Percentiles rank a stretch among this genome's conserved stretches.
Evolutionary conservation across 305 asterid genomes (phyloP).

Genomic region (Rubia tinctorum): DNA sequence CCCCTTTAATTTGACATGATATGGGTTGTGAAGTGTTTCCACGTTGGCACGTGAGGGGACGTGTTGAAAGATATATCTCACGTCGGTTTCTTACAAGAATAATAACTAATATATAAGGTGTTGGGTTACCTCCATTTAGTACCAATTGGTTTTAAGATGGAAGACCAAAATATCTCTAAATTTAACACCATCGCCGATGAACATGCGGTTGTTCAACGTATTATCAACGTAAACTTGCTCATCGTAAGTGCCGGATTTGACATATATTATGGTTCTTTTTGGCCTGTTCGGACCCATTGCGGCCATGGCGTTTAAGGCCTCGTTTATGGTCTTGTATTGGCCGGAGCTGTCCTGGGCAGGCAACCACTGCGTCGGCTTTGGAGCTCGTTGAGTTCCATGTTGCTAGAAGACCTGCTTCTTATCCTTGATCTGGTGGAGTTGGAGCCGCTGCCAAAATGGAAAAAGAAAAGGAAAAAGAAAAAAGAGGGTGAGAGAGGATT

Average conservation of each 20-base stretch:
- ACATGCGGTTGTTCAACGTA: slow-evolving; percentile 49
- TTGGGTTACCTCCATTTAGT: too few relatives aligned
- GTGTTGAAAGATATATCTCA: too few relatives aligned
- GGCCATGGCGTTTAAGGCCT: slow-evolving; percentile 44
- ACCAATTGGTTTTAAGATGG: too few relatives aligned
- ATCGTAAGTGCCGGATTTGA: slow-evolving; percentile 53
- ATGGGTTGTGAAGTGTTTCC: too few relatives aligned
- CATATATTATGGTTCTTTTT: slow-evolving; percentile 41
- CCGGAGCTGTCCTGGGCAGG: slow-evolving; percentile 80
- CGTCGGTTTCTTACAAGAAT: too few relatives aligned
- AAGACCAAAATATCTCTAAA: too few relatives aligned
- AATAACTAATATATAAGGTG: too few relatives aligned
- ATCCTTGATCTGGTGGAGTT: slow-evolving; percentile 19
- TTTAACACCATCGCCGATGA: slow-evolving; percentile 88
- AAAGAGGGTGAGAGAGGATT: too few relatives aligned
- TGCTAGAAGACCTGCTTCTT: slow-evolving; percentile 32
- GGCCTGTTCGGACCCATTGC: slow-evolving; percentile 30
- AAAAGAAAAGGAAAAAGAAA: too few relatives aligned
- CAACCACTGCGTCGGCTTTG: slow-evolving; percentile 56
- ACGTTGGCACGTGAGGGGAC: too few relatives aligned
- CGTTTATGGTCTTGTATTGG: slow-evolving; percentile 50
- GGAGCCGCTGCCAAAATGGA: slow-evolving; percentile 3
- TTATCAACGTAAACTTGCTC: slow-evolving; percentile 53
- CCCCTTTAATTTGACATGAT: too few relatives aligned
- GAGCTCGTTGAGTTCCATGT: slow-evolving; percentile 50